Evolutionary conservation across 352 stramenopile species (phyloP), one percentile per base, ranked within the genome.

Genomic region (Pythium aphanidermatum): DNA sequence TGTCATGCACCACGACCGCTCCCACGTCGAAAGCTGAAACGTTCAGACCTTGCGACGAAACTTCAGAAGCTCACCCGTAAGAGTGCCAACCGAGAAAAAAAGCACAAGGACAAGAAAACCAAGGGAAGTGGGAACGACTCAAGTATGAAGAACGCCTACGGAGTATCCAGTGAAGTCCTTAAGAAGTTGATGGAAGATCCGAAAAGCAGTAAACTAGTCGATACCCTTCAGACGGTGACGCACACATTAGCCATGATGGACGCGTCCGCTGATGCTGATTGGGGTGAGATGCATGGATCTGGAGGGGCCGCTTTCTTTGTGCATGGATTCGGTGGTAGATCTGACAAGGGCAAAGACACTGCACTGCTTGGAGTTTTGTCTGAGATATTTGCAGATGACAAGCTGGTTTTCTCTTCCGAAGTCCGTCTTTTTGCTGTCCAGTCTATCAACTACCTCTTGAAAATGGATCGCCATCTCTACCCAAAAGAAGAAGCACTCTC

Each of bases 211-310:
- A 83, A 74, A 20, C 60, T 93, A 13, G 51, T 72, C 4, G 76
- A 86, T 41, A 84, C 67, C 19, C 48, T 93, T 44, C 81, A 91
- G 53, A 70, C 76, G 10, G 52, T 93, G 45, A 93, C 81, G 10
- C 81, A 93, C 49, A 89, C 79, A 14, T 29, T 93, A 24, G 81
- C 81, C 2, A 91, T 93, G 78, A 83, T 86, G 66, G 81, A 93
- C 46, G 81, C 81, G 17, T 93, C 81, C 6, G 59, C 72, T 0
- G 81, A 91, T 33, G 73, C 70, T 14, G 77, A 85, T 37, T 88
- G 76, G 74, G 70, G 70, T 0, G 74, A 85, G 28, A 54, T 74
- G 24, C 66, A 59, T 13, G 34, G 36, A 27, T 55, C 46, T n/a
- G 35, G 40, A 19, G 63, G 60, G 12, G 53, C 55, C 7, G 68